Conservation (phyloP, 2,329 filamentous ascomycete genomes). For the Ophiocordyceps australis region DNA sequence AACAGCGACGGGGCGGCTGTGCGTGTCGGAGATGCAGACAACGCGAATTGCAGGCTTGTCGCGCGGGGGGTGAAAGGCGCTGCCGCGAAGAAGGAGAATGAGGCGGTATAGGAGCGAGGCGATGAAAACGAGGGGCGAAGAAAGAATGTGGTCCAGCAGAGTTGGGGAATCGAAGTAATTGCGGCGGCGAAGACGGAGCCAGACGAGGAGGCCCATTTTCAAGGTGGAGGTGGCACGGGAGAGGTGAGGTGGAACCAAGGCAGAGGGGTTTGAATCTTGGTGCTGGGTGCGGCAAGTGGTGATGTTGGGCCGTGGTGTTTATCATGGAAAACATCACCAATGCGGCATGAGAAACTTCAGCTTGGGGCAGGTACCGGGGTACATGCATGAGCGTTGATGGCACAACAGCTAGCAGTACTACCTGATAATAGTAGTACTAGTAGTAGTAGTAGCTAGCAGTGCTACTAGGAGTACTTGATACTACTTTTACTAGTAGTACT, state of each 20-base stretch:
- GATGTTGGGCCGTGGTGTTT: too few relatives aligned
- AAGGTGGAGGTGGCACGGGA: not conserved
- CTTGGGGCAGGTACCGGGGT: too few relatives aligned
- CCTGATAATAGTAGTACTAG: too few relatives aligned
- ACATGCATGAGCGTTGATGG: too few relatives aligned
- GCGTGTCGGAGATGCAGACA: slow-evolving; percentile 84
- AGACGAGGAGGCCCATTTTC: slow-evolving; percentile 24
- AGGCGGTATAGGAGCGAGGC: slow-evolving; percentile 44
- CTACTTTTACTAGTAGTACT: too few relatives aligned
- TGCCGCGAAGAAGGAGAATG: slow-evolving; percentile 49
- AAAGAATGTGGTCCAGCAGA: slow-evolving; percentile 43
- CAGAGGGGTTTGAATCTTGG: not conserved
- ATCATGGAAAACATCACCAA: too few relatives aligned
- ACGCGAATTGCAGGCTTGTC: slow-evolving; percentile 45
- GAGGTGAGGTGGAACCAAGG: not conserved
- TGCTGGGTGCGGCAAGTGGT: too few relatives aligned
- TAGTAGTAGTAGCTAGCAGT: too few relatives aligned
- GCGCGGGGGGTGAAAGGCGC: slow-evolving; percentile 38
- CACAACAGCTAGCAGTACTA: too few relatives aligned
- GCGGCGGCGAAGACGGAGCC: slow-evolving; percentile 27
- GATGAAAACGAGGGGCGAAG: slow-evolving; percentile 49
- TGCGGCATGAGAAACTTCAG: too few relatives aligned
- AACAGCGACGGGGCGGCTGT: slow-evolving; percentile 42
- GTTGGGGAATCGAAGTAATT: slow-evolving; percentile 29
- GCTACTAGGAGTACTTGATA: too few relatives aligned